Base-by-base conservation (phyloP, 2,329 filamentous ascomycete genomes). In the Aspergillus ochraceus region DNA sequence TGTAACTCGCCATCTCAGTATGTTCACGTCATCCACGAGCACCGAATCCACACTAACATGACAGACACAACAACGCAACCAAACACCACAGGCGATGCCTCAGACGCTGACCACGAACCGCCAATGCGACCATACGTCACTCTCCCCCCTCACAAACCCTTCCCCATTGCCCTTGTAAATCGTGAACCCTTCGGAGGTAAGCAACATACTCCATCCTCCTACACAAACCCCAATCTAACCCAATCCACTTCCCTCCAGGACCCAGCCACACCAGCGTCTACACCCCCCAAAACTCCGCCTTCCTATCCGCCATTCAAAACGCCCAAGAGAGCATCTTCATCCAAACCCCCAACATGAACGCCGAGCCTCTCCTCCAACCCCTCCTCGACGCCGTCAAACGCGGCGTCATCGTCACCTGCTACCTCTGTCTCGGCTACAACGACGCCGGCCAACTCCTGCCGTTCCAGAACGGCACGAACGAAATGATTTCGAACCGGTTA, bases 371-470 rank as follows among this genome's bases (percentile, higher is more conserved):
- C 0, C 68, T 92, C 0, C 83, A 86, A 0, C 87, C 86, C 1
- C 82, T 93, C 3, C 70, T 84, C 0, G 82, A 81, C 3, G 90
- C 90, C 0, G 83, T 88, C n/a, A 81, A 86, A 60, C 80, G 90
- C 1, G 90, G 90, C 0, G 75, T 92, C 0, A 78, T 87, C 54
- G 86, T 92, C 0, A 86, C 84, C 0, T 88, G 86, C 70, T 92
- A 90, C 63, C 81, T 92, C 1, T 91, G 89, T 64, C 82, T 93
- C 0, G 90, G 90, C 1, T 94, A 94, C 76, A 93, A 93, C 63
- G 90, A 93, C 64, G 79, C 85, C 0, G 90, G 90, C 22, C 89
- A 93, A 71, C 82, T 93, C 32, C 84, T 94, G 0, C 90, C 90
- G 0, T 84, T 86, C 60, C 89, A 92, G 71, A 89, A 89, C 30